Conservation (phyloP, 306 rosid species). For the Sicyos baderoa region DNA sequence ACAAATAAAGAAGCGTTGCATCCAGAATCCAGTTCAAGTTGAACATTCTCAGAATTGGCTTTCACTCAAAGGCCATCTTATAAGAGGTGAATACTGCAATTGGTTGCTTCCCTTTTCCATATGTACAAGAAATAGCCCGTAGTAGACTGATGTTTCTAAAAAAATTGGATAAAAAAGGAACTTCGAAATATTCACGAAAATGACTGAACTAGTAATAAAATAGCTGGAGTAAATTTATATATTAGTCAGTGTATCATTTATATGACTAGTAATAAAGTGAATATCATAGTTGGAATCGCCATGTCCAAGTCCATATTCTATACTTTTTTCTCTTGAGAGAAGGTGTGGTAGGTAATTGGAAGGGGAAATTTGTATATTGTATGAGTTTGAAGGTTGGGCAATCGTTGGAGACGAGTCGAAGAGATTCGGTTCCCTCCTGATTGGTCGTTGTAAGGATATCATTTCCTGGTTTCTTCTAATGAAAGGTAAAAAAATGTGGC, state of each 20-base stretch:
- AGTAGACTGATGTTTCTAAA: not conserved
- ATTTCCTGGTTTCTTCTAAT: not conserved
- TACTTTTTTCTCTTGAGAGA: not conserved
- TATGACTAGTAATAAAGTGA: not conserved
- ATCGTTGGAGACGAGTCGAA: not conserved
- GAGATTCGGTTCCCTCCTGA: not conserved
- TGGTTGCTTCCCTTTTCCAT: slow-evolving; percentile 9
- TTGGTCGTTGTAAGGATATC: not conserved
- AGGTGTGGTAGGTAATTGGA: not conserved
- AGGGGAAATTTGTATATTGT: not conserved
- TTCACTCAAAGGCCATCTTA: slow-evolving; percentile 28
- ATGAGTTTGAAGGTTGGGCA: not conserved
- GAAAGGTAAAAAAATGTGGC: slow-evolving; percentile 1
- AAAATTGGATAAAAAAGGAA: not conserved
- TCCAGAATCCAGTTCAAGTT: slow-evolving; percentile 74
- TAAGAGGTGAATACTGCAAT: slow-evolving; percentile 35
- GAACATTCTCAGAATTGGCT: slow-evolving; percentile 25
- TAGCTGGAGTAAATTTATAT: not conserved
- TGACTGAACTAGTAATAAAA: not conserved
- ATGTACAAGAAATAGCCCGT: slow-evolving; percentile 11
- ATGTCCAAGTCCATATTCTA: not conserved
- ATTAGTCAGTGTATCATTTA: slow-evolving; percentile 4
- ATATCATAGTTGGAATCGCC: not conserved
- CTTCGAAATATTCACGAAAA: not conserved
- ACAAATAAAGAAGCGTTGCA: slow-evolving; percentile 38